Percentiles rank a stretch among this genome's conserved stretches.
phyloP scores from a whole-genome alignment of 2,329 filamentous ascomycete species.

The Didymella segeticola region DNA sequence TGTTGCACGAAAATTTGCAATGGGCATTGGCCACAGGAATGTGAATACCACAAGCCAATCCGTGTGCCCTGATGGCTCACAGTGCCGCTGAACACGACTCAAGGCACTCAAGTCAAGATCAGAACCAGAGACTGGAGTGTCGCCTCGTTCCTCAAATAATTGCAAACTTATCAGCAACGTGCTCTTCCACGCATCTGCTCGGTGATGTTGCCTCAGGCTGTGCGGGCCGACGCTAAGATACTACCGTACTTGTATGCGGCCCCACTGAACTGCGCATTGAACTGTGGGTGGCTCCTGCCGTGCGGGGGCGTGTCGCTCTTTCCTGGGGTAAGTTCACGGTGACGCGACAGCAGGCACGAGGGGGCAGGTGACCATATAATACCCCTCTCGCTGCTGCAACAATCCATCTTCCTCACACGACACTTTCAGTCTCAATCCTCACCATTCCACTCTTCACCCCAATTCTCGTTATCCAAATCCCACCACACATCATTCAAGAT shows the following conservation, averaged over 20 bases:
- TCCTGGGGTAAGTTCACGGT: constrained; percentile 34
- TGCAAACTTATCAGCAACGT: background rate
- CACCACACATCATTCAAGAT: constrained; percentile 40
- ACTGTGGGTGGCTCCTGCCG: constrained; percentile 24
- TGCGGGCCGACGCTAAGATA: constrained; percentile 19
- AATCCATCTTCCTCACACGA: constrained; percentile 25
- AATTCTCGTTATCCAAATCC: constrained; percentile 23
- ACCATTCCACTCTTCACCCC: constrained; percentile 26
- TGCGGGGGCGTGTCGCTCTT: constrained; percentile 31
- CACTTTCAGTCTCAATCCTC: constrained; percentile 25
- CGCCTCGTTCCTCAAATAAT: background rate
- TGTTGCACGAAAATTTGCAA: background rate
- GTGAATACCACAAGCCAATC: background rate
- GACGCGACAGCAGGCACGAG: constrained; percentile 31
- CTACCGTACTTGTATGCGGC: constrained; percentile 25
- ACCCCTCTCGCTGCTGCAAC: constrained; percentile 16
- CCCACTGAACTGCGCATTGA: constrained; percentile 26
- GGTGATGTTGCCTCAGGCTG: constrained; percentile 22
- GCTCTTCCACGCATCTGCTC: background rate
- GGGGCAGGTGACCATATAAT: constrained; percentile 29
- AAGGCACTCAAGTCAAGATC: no score
- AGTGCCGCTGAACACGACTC: background rate
- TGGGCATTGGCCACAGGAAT: background rate
- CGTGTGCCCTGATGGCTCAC: background rate
- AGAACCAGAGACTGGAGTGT: no score